Base-by-base conservation (phyloP, 768 basidiomycete species). In the Porphyrellus cyaneotinctus region DNA sequence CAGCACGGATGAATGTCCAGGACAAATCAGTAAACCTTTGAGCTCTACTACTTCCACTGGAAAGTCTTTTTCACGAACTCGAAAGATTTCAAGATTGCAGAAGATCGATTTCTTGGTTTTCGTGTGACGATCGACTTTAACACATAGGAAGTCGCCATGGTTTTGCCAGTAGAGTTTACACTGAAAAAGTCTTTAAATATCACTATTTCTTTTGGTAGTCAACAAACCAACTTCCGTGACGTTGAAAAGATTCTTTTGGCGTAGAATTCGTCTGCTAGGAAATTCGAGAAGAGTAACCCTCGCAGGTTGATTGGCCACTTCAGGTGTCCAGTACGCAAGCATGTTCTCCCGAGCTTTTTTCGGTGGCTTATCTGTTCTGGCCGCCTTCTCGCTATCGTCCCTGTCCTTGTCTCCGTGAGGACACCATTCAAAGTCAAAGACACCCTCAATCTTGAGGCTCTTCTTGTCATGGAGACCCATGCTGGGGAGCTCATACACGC, bases 111-210 rank as follows among this genome's bases (percentile, higher is more conserved):
- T 98, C 74, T 95, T 97, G 6, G 95, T 95, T 75, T 98, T 98
- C 23, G 94, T 95, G 69, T 97, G 94, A 45, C 95, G 88, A 74
- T 98, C 97, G 50, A 99, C 97, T 74, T 97, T 97, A 70, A 98
- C 95, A 64, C 97, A 98, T 15, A 99, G 82, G 75, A 91, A 98
- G 70, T 98, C 94, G 32, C 95, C 97, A 67, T 94, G 90, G 64
- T 94, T 95, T 75, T 99, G 97, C 94, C 93, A 99, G 71, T 88
- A 87, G 38, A 99, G 80, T 74, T 97, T 97, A 70, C 95, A 97
- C 95, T 98, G 24, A 64, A 62, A 38, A 60, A 1, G 13, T 12
- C 38, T 38, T 17, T 53, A 38, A 47, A 43, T 14, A 30, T 43
- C 32, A 24, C 35, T n/a, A 17, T 14, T 52, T 24, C 24, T 32